A percentile compares a stretch with the other conserved stretches of the same genome.
phyloP scores from a whole-genome alignment of 176 grass and related monocot species.

The Avena eriantha region DNA sequence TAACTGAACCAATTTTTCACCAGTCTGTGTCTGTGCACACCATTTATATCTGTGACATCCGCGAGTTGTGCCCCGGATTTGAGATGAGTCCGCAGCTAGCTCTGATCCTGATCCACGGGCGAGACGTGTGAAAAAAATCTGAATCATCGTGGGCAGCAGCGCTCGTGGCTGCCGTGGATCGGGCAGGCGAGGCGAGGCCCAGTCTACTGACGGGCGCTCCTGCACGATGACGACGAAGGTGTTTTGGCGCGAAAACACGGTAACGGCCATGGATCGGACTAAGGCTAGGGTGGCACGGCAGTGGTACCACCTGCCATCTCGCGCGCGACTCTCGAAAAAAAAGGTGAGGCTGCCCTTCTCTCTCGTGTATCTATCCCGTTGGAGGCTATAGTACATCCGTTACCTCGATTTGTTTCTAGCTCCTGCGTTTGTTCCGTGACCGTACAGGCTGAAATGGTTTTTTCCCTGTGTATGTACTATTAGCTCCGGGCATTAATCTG shows the following conservation, averaged over 20 bases:
- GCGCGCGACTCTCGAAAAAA: not conserved
- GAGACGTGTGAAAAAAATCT: not conserved
- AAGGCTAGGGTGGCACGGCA: not conserved
- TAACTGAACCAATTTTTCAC: no score
- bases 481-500: no score
- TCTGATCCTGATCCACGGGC: not conserved
- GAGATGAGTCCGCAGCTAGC: not conserved
- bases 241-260: conserved; percentile 19
- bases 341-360: not conserved
- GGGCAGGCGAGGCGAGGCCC: not conserved
- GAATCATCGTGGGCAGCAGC: not conserved
- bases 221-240: not conserved
- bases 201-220: not conserved
- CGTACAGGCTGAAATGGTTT: not conserved
- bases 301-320: conserved; percentile 10
- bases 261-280: not conserved
- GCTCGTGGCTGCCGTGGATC: not conserved
- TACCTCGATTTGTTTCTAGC: not conserved
- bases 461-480: not conserved
- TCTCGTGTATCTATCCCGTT: conserved; percentile 6
- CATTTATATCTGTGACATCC: no score
- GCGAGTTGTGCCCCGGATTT: no score
- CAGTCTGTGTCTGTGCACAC: no score
- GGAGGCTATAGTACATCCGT: not conserved
- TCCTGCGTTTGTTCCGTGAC: conserved; percentile 16